A percentile compares a stretch with the other conserved stretches of the same genome.
Evolutionary conservation across 768 basidiomycete species (phyloP).

Genomic region (Dacryopinax spathularia): DNA sequence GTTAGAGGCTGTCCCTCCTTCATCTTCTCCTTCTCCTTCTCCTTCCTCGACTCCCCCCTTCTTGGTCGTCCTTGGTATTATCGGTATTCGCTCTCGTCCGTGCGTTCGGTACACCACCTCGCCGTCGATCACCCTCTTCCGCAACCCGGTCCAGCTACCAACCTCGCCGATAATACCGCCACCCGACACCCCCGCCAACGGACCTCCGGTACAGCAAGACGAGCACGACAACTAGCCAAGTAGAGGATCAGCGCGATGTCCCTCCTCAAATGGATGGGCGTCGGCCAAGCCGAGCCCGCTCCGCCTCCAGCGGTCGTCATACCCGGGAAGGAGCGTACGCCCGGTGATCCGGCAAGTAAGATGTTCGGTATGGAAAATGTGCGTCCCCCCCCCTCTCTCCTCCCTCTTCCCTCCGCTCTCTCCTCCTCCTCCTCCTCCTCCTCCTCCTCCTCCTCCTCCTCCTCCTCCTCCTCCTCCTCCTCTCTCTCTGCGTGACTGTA

Average conservation of each 20-base stretch:
- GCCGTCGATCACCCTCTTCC: no score
- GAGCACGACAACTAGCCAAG: no score
- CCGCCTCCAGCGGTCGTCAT: conserved; percentile 3
- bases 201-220: no score
- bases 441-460: not conserved
- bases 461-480: not conserved
- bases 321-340: not conserved
- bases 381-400: conserved; percentile 24
- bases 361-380: conserved; percentile 97
- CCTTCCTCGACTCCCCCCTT: no score
- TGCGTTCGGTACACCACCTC: no score
- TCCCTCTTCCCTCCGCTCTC: not conserved
- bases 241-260: conserved; percentile 7
- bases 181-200: no score
- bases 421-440: not conserved
- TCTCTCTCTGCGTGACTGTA: not conserved
- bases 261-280: conserved; percentile 13
- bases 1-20: no score
- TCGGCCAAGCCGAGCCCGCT: not conserved
- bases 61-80: no score
- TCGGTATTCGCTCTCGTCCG: no score
- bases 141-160: no score
- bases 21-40: no score
- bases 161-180: no score
- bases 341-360: conserved; percentile 50